Evolutionary conservation across 768 basidiomycete species (phyloP).

Genomic region (Vishniacozyma victoriae): DNA sequence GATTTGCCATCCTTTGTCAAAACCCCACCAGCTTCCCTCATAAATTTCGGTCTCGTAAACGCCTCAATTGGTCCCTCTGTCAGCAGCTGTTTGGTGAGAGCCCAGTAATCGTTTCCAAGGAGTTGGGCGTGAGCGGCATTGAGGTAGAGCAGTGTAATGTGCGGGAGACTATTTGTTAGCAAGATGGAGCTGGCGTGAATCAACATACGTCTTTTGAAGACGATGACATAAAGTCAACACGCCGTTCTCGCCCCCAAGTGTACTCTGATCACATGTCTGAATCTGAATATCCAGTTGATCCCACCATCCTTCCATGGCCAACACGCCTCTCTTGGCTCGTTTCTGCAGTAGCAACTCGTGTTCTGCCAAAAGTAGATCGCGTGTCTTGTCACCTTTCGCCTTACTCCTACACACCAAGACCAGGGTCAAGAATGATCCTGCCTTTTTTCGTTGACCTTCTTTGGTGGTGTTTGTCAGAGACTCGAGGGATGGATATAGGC

Average conservation of each 20-base stretch:
- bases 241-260: conserved; percentile 28
- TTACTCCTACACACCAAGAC: conserved; percentile 44
- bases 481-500: not conserved
- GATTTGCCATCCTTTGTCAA: conserved; percentile 43
- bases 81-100: conserved; percentile 27
- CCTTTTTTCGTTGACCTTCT: too few species aligned
- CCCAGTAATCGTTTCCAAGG: conserved; percentile 18
- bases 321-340: conserved; percentile 18
- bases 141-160: conserved; percentile 44
- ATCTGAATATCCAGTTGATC: conserved; percentile 39
- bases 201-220: conserved; percentile 34
- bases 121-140: conserved; percentile 47
- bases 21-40: conserved; percentile 33
- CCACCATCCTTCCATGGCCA: conserved; percentile 32
- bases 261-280: conserved; percentile 41
- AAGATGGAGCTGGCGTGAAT: not conserved
- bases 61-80: conserved; percentile 20
- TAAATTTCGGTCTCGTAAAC: conserved; percentile 34
- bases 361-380: conserved; percentile 15
- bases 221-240: conserved; percentile 35
- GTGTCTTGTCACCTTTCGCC: conserved; percentile 29
- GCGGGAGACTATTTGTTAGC: conserved; percentile 14
- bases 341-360: conserved; percentile 27
- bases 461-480: conserved; percentile 27
- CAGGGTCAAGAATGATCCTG: conserved; percentile 30